Evolutionary conservation across 345 rosid species (phyloP).

Genomic region (Eucalyptus microcorys): DNA sequence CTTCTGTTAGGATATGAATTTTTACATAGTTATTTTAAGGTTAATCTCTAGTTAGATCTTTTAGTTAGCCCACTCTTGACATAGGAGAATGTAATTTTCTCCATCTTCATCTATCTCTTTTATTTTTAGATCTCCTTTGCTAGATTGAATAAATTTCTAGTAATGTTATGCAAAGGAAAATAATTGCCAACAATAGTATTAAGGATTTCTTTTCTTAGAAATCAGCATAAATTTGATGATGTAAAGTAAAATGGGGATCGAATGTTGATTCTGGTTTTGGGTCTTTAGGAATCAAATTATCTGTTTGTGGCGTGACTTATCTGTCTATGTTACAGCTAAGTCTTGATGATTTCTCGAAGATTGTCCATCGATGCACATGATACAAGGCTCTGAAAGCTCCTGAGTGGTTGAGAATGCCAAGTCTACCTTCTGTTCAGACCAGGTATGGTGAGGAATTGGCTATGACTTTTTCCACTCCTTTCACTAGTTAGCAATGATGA

Average conservation of each 20-base stretch:
- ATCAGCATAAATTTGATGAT: not conserved
- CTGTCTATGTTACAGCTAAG: constrained; percentile 31
- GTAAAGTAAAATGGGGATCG: not conserved
- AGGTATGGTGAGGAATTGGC: not conserved
- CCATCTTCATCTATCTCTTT: not conserved
- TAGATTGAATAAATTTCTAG: constrained; percentile 45
- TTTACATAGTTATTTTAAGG: not conserved
- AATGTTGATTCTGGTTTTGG: not conserved
- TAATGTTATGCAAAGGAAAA: constrained; percentile 63
- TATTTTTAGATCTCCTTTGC: not conserved
- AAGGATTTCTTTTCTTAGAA: not conserved
- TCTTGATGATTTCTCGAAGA: constrained; percentile 55
- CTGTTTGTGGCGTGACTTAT: not conserved
- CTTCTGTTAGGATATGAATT: not conserved
- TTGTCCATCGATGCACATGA: constrained; percentile 54
- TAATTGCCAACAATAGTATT: constrained; percentile 26
- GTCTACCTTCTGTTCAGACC: not conserved
- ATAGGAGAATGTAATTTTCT: not conserved
- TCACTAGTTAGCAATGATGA: not conserved
- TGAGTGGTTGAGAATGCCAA: not conserved
- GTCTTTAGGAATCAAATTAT: not conserved
- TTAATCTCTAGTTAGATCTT: not conserved
- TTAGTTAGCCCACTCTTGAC: not conserved
- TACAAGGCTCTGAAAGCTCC: constrained; percentile 2
- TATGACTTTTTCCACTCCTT: not conserved